Base-by-base conservation (phyloP, 1,139 yeast species). In the Taphrina confusa region DNA sequence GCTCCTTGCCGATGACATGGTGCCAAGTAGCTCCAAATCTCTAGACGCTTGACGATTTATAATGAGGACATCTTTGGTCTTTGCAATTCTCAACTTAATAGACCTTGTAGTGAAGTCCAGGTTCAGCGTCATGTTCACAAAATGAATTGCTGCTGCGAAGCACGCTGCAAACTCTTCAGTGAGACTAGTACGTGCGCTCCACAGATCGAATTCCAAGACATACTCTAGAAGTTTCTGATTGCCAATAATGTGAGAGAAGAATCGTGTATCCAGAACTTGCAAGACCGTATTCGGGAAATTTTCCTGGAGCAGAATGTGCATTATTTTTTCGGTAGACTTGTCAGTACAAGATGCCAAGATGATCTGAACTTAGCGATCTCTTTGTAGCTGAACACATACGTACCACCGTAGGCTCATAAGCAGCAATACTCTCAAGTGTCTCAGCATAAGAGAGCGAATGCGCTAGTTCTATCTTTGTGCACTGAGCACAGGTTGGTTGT, bases 391-490 rank as follows among this genome's bases (percentile, higher is more conserved):
- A 37, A n/a, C 42, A 37, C 20, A 37, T 9, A 25, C 42, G 39
- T 25, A 62, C 61, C 40, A 61, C 76, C 0, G 74, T 66, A 0
- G 80, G 78, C 31, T 69, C 69, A 60, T 69, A 70, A 1, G 77
- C 71, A 22, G 72, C 72, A 0, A 78, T 57, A 61, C 75, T 76
- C 63, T 79, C 78, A 8, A 79, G 68, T 0, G 80, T 75, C 56
- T 80, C 68, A 1, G 77, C 77, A 64, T 39, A 20, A 22, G 45
- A 25, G 33, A 20, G 36, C 6, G 54, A 12, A 71, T 74, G 2
- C 74, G 69, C 16, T 75, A 78, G 63, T 50, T 72, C 75, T 4
- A 78, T 57, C 18, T 64, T 49, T 11, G 65, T 61, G 40, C 68
- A 64, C n/a, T 45, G 18, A 22, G 33, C 50, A 18, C 42, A 25